Evolutionary conservation across 2,329 filamentous ascomycete genomes (phyloP).

Genomic region (Calonectria crousiana): DNA sequence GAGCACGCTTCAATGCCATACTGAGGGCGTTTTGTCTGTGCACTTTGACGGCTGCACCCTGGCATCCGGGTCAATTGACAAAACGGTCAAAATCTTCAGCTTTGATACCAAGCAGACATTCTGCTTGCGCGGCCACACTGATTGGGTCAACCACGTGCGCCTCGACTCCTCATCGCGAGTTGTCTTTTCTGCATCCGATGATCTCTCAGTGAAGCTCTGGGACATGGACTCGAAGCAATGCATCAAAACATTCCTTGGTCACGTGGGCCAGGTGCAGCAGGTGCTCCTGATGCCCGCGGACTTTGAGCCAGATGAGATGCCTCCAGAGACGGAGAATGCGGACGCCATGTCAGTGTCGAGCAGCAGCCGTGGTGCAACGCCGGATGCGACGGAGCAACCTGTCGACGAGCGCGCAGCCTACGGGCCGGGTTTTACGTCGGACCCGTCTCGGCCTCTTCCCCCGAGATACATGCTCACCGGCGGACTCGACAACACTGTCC

Average conservation of each 20-base stretch:
- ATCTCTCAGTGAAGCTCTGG: conserved; percentile 92
- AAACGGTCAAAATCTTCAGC: conserved; percentile 92
- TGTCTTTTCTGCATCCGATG: conserved; percentile 92
- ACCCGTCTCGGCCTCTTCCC: conserved; percentile 76
- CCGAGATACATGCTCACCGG: conserved; percentile 94
- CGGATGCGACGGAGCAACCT: conserved; percentile 47
- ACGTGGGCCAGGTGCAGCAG: conserved; percentile 96
- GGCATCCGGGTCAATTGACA: conserved; percentile 90
- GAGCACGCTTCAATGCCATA: conserved; percentile 83
- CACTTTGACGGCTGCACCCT: conserved; percentile 89
- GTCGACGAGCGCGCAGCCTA: conserved; percentile 67
- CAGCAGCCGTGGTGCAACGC: conserved; percentile 61
- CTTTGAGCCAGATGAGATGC: conserved; percentile 85
- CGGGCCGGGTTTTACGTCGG: conserved; percentile 71
- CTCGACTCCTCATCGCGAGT: conserved; percentile 86
- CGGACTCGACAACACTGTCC: conserved; percentile 90
- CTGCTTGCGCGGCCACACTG: conserved; percentile 83
- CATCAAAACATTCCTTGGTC: conserved; percentile 84
- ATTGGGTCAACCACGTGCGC: conserved; percentile 97
- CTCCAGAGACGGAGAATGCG: conserved; percentile 57
- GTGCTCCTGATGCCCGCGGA: conserved; percentile 86
- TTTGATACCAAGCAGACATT: conserved; percentile 87
- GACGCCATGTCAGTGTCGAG: conserved; percentile 67
- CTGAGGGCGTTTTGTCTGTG: conserved; percentile 84
- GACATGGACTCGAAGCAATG: conserved; percentile 87